Conservation (phyloP, 148 eudicot genomes). For the Talinum fruticosum region DNA sequence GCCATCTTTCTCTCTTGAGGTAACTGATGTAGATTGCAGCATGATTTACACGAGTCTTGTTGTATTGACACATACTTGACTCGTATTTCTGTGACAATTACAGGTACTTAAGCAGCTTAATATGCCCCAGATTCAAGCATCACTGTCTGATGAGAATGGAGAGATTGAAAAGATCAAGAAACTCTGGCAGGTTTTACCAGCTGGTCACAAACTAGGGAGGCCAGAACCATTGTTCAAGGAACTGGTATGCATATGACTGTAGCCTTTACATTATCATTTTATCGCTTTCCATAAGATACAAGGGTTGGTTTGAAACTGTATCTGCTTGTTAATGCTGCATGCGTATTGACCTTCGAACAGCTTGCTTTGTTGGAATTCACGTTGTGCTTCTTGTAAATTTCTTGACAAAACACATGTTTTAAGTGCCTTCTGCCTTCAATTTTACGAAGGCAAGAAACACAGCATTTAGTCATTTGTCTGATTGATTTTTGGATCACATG, state of each 20-base stretch:
- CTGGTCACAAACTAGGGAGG: constrained; percentile 73
- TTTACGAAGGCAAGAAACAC: neutral
- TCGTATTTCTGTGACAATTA: constrained; percentile 12
- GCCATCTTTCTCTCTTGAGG: constrained; percentile 85
- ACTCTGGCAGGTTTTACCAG: constrained; percentile 75
- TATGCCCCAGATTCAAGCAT: constrained; percentile 45
- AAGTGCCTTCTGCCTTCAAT: neutral
- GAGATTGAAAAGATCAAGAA: constrained; percentile 51
- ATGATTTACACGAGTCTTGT: neutral
- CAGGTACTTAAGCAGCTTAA: constrained; percentile 90
- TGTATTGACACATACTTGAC: neutral
- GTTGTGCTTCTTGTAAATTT: neutral
- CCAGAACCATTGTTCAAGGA: constrained; percentile 87
- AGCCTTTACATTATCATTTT: neutral
- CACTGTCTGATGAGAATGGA: constrained; percentile 64
- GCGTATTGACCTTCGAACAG: neutral
- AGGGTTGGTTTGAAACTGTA: neutral
- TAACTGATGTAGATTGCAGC: constrained; percentile 26
- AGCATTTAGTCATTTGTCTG: neutral
- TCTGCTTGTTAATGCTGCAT: neutral
- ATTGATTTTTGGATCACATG: neutral
- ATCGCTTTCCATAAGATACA: neutral
- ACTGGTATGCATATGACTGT: constrained; percentile 47
- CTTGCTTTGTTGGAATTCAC: constrained; percentile 1
- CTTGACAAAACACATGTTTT: neutral